Percentiles rank a stretch among this genome's conserved stretches.
phyloP scores from a whole-genome alignment of 192 early-diverging fungal species.

The Umbelopsis isabellina region DNA sequence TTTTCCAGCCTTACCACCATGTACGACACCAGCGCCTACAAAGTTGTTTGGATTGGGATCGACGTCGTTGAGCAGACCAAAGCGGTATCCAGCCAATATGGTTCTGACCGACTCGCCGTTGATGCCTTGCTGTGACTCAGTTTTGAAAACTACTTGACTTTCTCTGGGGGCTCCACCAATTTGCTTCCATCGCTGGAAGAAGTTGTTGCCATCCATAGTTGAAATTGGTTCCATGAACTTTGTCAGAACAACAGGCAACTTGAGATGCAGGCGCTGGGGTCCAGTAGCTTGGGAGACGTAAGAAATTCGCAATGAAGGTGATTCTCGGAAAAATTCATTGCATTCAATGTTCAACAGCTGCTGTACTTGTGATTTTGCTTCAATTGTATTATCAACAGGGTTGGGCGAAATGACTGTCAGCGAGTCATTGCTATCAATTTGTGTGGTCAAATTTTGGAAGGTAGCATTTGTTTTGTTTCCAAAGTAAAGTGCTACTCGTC shows the following conservation, averaged over 20 bases:
- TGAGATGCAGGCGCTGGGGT: slow-evolving; percentile 57
- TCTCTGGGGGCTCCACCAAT: slow-evolving; percentile 90
- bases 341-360: slow-evolving; percentile 86
- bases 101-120: slow-evolving; percentile 55
- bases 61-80: slow-evolving; percentile 78
- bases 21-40: slow-evolving; percentile 89
- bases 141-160: slow-evolving; percentile 69
- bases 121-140: slow-evolving; percentile 41
- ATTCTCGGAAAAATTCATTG: slow-evolving; percentile 53
- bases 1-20: slow-evolving; percentile 72
- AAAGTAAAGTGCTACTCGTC: slow-evolving; percentile 88
- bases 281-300: slow-evolving; percentile 63
- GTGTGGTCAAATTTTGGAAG: slow-evolving; percentile 64
- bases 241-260: slow-evolving; percentile 76
- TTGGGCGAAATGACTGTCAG: slow-evolving; percentile 58
- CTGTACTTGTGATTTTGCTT: slow-evolving; percentile 73
- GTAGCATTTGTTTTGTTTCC: slow-evolving; percentile 83
- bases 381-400: slow-evolving; percentile 57
- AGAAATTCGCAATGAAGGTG: slow-evolving; percentile 70
- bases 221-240: slow-evolving; percentile 90
- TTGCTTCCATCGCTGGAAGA: slow-evolving; percentile 94
- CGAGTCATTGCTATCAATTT: slow-evolving; percentile 54
- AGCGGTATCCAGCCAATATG: slow-evolving; percentile 68
- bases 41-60: slow-evolving; percentile 91
- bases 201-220: slow-evolving; percentile 71